phyloP scores from a whole-genome alignment of 139 green algal genomes.

The Edaphochlamys debaryana region DNA sequence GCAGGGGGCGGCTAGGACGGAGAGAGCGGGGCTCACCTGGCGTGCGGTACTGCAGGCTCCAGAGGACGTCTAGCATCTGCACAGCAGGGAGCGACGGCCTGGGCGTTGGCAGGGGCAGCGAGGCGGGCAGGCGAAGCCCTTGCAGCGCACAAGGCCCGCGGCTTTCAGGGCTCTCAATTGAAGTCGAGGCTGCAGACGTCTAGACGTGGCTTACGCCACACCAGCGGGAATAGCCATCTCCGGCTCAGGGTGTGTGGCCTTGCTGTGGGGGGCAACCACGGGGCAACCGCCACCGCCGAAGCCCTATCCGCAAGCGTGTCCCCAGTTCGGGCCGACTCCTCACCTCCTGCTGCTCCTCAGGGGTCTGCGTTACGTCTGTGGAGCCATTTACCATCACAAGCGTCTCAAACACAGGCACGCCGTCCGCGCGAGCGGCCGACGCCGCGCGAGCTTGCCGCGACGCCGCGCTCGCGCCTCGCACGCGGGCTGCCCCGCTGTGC shows the following conservation, averaged over 20 bases:
- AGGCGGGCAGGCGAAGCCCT: too few relatives aligned
- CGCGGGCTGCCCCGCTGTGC: neutral
- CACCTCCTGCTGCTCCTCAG: constrained; percentile 31
- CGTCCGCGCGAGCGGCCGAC: neutral
- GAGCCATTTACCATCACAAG: neutral
- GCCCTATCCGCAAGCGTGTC: too few relatives aligned
- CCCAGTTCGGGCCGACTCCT: too few relatives aligned
- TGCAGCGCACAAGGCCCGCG: too few relatives aligned
- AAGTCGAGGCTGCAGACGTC: too few relatives aligned
- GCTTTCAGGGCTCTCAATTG: too few relatives aligned
- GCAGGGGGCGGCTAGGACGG: too few relatives aligned
- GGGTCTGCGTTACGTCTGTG: neutral
- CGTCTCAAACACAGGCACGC: constrained; percentile 30
- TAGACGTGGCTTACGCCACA: too few relatives aligned
- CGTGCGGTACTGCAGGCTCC: constrained; percentile 29
- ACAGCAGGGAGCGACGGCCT: neutral
- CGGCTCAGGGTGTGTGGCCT: too few relatives aligned
- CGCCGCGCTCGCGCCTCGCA: neutral
- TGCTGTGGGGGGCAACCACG: too few relatives aligned
- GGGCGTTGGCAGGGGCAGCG: neutral
- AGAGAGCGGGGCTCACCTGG: neutral
- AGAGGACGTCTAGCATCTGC: constrained; percentile 21
- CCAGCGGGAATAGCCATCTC: too few relatives aligned
- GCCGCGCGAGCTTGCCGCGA: neutral
- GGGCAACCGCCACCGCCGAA: too few relatives aligned